A percentile compares a stretch with the other conserved stretches of the same genome.
phyloP scores from a whole-genome alignment of 2,329 filamentous ascomycete species.

The Aureobasidium sp. region DNA sequence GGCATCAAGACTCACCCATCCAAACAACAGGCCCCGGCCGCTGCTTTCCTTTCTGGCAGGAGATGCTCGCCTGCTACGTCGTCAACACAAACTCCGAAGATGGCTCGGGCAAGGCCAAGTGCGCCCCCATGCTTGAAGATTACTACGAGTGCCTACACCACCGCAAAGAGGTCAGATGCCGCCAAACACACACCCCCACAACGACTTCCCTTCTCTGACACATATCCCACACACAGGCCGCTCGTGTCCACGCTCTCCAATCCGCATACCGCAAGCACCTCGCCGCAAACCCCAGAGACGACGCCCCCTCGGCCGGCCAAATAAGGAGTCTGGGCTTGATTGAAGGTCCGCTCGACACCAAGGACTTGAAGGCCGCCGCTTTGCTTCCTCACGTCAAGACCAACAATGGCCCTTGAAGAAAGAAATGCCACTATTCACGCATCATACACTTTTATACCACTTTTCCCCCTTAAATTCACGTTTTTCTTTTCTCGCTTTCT shows the following conservation, averaged over 20 bases:
- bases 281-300: constrained; percentile 67
- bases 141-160: constrained; percentile 99
- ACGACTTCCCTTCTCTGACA: not conserved
- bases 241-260: constrained; percentile 72
- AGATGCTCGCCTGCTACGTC: constrained; percentile 96
- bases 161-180: constrained; percentile 76
- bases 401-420: constrained; percentile 19
- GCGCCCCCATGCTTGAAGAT: constrained; percentile 77
- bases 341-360: constrained; percentile 69
- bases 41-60: constrained; percentile 99
- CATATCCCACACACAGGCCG: constrained; percentile 51
- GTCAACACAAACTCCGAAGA: constrained; percentile 80
- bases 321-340: constrained; percentile 82
- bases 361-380: constrained; percentile 40
- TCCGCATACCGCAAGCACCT: constrained; percentile 76
- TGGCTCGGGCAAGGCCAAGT: constrained; percentile 78
- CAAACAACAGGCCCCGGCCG: constrained; percentile 54
- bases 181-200: not conserved
- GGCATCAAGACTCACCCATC: too few relatives aligned
- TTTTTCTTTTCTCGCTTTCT: not conserved
- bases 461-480: not conserved
- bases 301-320: constrained; percentile 73
- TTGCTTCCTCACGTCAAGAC: constrained; percentile 32
- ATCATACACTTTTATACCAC: not conserved
- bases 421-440: too few relatives aligned